These are phyloP conservation scores for Candida coquimbonensis DNA, from an alignment of 805 yeast genomes.

Conservation along the genomic window DNA sequence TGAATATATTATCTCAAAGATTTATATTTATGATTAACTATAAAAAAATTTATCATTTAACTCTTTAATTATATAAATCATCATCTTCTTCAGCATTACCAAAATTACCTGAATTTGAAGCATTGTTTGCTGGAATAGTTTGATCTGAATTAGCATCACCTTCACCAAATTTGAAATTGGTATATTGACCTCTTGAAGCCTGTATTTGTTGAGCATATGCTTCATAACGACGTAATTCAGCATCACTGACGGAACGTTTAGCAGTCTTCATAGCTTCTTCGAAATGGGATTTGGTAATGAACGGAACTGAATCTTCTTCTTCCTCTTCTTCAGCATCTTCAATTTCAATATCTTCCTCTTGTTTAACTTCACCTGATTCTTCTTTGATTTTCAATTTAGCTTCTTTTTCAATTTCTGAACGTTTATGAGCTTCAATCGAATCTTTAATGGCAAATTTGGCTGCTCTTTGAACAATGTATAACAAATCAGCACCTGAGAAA, in stretches of 20 bases:
- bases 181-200: slow-evolving; percentile 91
- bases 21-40: no score
- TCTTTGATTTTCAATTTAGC: slow-evolving; percentile 31
- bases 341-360: slow-evolving; percentile 23
- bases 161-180: slow-evolving; percentile 80
- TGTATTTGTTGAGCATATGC: slow-evolving; percentile 95
- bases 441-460: slow-evolving; percentile 99
- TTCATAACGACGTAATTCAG: slow-evolving; percentile 97
- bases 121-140: slow-evolving; percentile 26
- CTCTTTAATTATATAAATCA: slow-evolving; percentile 43
- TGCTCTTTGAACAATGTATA: slow-evolving; percentile 95
- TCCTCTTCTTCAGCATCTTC: slow-evolving; percentile 37
- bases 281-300: slow-evolving; percentile 85
- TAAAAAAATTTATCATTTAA: no score
- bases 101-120: slow-evolving; percentile 31
- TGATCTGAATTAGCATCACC: slow-evolving; percentile 25
- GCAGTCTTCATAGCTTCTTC: slow-evolving; percentile 99
- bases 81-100: slow-evolving; percentile 59
- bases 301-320: slow-evolving; percentile 95
- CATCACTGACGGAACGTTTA: slow-evolving; percentile 92
- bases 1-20: no score
- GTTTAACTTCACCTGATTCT: slow-evolving; percentile 46
- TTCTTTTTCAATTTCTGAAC: slow-evolving; percentile 38
- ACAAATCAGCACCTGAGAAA: slow-evolving; percentile 98
- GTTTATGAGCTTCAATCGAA: slow-evolving; percentile 77